A percentile compares a stretch with the other conserved stretches of the same genome.
These are phyloP conservation scores for Solanum neorickii DNA, from an alignment of 257 asterid genomes.

Conservation along the genomic window DNA sequence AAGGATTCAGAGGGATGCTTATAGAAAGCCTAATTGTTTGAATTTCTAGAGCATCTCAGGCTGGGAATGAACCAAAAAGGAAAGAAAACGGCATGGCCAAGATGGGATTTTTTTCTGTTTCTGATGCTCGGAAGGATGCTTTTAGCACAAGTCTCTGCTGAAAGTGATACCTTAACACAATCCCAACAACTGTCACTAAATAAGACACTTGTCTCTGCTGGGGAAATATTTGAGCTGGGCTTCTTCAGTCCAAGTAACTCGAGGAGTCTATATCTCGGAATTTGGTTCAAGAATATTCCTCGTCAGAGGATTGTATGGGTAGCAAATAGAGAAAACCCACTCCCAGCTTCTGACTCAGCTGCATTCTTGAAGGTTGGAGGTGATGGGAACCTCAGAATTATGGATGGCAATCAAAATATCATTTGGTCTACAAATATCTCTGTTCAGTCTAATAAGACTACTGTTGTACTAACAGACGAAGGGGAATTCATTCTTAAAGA, in stretches of 20 bases:
- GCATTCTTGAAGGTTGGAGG: background rate
- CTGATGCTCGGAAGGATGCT: background rate
- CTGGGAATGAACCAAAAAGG: background rate
- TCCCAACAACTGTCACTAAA: background rate
- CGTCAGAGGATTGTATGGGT: background rate
- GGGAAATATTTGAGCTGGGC: background rate
- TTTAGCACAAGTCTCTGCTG: background rate
- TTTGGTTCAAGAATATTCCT: background rate
- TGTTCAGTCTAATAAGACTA: background rate
- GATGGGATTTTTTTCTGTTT: background rate
- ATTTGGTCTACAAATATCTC: background rate
- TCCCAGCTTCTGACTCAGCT: accelerated
- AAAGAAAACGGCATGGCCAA: background rate
- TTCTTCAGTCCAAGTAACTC: background rate
- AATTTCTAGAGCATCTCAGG: background rate
- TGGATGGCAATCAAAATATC: background rate
- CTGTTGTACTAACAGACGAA: background rate
- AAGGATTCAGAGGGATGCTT: background rate
- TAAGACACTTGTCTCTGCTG: background rate
- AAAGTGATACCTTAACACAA: background rate
- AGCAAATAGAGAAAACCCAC: background rate
- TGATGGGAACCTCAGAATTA: background rate
- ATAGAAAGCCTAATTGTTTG: background rate
- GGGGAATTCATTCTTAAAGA: background rate
- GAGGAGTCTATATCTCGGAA: background rate